Conservation (phyloP, 352 stramenopile genomes). For the Globisporangium apiculatum region DNA sequence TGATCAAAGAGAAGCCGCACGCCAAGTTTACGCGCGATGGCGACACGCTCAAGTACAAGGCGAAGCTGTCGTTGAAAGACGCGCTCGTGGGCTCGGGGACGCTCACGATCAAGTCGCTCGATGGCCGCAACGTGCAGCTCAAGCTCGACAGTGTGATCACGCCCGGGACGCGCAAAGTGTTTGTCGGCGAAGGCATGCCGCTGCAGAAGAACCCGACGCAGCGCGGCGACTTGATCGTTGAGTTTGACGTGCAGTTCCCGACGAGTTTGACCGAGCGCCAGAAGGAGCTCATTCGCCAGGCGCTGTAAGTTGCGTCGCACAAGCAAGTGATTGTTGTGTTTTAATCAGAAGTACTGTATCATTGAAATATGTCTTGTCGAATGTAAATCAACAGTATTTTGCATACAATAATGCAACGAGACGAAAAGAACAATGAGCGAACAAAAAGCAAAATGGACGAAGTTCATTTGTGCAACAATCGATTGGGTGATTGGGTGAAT, state of each 20-base stretch:
- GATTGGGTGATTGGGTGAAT: too few relatives aligned
- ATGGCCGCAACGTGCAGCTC: slow-evolving; percentile 88
- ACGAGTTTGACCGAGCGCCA: slow-evolving; percentile 75
- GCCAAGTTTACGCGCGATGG: slow-evolving; percentile 91
- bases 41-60: slow-evolving; percentile 92
- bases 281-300: slow-evolving; percentile 66
- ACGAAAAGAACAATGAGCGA: too few relatives aligned
- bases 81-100: slow-evolving; percentile 90
- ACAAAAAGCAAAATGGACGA: too few relatives aligned
- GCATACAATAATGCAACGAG: too few relatives aligned
- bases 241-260: slow-evolving; percentile 97
- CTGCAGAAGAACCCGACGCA: slow-evolving; percentile 67
- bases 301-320: slow-evolving; percentile 32
- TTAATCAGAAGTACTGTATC: too few relatives aligned
- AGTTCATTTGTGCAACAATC: too few relatives aligned
- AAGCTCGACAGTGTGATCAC: slow-evolving; percentile 89
- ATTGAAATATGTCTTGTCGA: too few relatives aligned
- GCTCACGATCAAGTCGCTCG: slow-evolving; percentile 90
- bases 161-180: slow-evolving; percentile 88
- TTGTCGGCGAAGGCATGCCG: slow-evolving; percentile 95
- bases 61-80: slow-evolving; percentile 94
- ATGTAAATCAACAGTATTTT: too few relatives aligned
- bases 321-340: neutral
- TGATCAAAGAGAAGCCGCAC: slow-evolving; percentile 90
- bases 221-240: slow-evolving; percentile 93